Evolutionary conservation across 495 filamentous ascomycete species (phyloP).

Genomic region (Podospora anserina): DNA sequence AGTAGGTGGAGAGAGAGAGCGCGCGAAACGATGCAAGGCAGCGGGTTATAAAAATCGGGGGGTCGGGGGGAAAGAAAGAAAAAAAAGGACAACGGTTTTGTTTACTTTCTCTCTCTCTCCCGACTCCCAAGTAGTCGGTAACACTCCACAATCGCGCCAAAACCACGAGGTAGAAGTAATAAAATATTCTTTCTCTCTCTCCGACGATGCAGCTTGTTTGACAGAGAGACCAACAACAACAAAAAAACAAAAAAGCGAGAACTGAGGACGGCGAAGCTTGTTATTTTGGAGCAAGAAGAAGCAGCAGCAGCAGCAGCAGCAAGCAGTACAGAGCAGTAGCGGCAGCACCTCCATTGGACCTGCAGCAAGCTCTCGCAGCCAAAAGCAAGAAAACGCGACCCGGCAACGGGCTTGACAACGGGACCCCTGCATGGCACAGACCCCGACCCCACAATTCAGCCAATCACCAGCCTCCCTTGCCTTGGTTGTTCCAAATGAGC

Average conservation of each 20-base stretch:
- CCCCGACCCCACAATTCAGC: not conserved
- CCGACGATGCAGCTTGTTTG: too few species aligned
- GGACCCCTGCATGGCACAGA: not conserved
- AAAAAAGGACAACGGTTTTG: not conserved
- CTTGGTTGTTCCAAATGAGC: not conserved
- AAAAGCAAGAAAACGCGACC: slow-evolving; percentile 8
- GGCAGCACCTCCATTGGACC: too few species aligned
- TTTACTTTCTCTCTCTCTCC: not conserved
- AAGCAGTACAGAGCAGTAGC: too few species aligned
- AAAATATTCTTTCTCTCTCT: too few species aligned
- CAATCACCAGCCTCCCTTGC: not conserved
- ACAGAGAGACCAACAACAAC: not conserved
- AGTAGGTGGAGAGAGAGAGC: not conserved
- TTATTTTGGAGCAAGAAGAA: too few species aligned
- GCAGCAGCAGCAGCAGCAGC: too few species aligned
- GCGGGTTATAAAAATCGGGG: not conserved
- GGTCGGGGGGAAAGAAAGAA: not conserved
- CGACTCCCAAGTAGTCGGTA: not conserved
- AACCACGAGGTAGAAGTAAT: not conserved
- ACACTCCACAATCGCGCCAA: not conserved
- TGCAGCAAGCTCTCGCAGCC: too few species aligned
- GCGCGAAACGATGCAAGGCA: too few species aligned
- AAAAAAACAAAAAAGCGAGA: not conserved
- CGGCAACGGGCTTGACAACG: slow-evolving; percentile 4
- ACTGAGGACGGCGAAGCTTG: not conserved